Percentiles rank a stretch among this genome's conserved stretches.
Conservation (phyloP, 2,329 filamentous ascomycete genomes). For the Ascochyta koolunga region DNA sequence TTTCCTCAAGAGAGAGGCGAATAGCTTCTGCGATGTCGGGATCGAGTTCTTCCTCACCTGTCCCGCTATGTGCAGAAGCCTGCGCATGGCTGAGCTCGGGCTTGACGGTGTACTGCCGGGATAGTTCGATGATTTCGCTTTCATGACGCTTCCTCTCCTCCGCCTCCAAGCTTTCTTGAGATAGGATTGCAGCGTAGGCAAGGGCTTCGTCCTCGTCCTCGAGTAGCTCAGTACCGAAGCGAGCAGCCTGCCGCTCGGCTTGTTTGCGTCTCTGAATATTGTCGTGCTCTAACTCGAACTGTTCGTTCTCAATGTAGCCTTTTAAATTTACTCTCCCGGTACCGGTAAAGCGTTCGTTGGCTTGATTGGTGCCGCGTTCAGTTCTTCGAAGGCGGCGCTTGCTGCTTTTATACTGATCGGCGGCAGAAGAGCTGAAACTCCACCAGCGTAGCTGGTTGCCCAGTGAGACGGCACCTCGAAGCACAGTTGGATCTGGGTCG, state of each 20-base stretch:
- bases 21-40: constrained; percentile 69
- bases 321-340: constrained; percentile 72
- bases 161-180: constrained; percentile 62
- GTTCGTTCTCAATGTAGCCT: constrained; percentile 86
- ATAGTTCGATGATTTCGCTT: constrained; percentile 45
- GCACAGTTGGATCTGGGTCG: constrained; percentile 83
- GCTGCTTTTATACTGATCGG: constrained; percentile 73
- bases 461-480: constrained; percentile 86
- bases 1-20: constrained; percentile 55
- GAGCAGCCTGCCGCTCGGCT: constrained; percentile 70
- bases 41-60: constrained; percentile 57
- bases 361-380: constrained; percentile 66
- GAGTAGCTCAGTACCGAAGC: constrained; percentile 83
- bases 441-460: constrained; percentile 90
- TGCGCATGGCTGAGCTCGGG: constrained; percentile 36
- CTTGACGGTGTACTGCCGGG: constrained; percentile 9
- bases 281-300: constrained; percentile 77
- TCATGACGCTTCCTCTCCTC: constrained; percentile 55
- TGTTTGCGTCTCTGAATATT: constrained; percentile 71
- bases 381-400: constrained; percentile 80
- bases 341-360: constrained; percentile 64
- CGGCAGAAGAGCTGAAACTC: constrained; percentile 84
- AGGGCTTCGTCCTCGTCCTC: constrained; percentile 67
- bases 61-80: constrained; percentile 33
- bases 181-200: constrained; percentile 67